Percentiles rank a stretch among this genome's conserved stretches.
These are phyloP conservation scores for Miamiensis avidus DNA, from an alignment of 169 alveolate genomes.

Conservation along the genomic window DNA sequence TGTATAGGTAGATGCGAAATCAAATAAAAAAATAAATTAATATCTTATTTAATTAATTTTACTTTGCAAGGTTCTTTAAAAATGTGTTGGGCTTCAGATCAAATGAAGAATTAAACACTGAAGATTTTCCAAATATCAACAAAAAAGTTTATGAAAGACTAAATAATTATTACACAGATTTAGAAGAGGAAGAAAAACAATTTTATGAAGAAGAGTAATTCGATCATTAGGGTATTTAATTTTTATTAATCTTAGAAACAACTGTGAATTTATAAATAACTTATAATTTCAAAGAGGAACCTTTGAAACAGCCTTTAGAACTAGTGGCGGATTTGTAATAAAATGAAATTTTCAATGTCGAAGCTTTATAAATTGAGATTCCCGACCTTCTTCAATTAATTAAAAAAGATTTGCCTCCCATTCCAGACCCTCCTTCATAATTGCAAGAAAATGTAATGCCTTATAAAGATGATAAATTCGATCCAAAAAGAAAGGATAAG, in stretches of 20 bases:
- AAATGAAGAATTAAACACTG: slow-evolving; percentile 16
- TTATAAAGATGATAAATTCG: slow-evolving; percentile 9
- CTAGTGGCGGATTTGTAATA: slow-evolving; percentile 13
- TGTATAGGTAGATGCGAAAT: slow-evolving; percentile 37
- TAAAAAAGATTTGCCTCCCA: slow-evolving; percentile 16
- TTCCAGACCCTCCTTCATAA: background rate
- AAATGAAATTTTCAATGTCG: slow-evolving; percentile 15
- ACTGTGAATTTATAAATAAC: no score
- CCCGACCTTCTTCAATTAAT: background rate
- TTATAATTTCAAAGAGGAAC: background rate
- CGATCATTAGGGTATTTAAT: background rate
- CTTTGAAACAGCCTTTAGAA: slow-evolving; percentile 16
- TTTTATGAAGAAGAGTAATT: slow-evolving; percentile 12
- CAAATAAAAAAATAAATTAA: no score
- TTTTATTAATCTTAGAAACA: no score
- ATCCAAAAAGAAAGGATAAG: slow-evolving; percentile 3
- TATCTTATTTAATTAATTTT: no score
- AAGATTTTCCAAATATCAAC: slow-evolving; percentile 39
- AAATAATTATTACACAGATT: slow-evolving; percentile 23
- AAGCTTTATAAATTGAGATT: background rate
- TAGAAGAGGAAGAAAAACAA: slow-evolving; percentile 17
- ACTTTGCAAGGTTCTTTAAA: slow-evolving; percentile 43
- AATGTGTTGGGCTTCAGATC: slow-evolving; percentile 53
- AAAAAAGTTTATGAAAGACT: slow-evolving; percentile 33
- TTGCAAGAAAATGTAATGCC: slow-evolving; percentile 22